phyloP scores from a whole-genome alignment of 2,329 filamentous ascomycete species.

The Hansfordia pulvinata region DNA sequence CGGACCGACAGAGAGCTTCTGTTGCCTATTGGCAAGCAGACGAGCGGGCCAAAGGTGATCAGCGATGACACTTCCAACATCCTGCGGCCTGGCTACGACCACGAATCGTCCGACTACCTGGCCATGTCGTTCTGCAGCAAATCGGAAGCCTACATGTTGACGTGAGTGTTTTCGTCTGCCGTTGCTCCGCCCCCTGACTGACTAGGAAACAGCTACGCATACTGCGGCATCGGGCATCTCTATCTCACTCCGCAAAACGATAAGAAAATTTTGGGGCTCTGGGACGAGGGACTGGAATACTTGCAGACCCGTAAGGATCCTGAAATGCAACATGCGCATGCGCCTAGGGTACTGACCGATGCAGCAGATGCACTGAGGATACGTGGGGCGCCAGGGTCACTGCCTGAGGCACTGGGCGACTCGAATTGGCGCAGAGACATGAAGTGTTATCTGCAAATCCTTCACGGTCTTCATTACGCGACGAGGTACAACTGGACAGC shows the following conservation, averaged over 20 bases:
- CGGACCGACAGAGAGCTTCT: slow-evolving; percentile 32
- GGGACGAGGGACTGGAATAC: slow-evolving; percentile 22
- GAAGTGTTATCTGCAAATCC: slow-evolving; percentile 55
- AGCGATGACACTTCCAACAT: slow-evolving; percentile 43
- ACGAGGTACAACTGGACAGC: slow-evolving; percentile 57
- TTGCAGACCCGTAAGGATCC: slow-evolving; percentile 17
- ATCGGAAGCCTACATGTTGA: slow-evolving; percentile 39
- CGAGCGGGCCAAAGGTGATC: slow-evolving; percentile 32
- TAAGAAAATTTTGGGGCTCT: slow-evolving; percentile 22
- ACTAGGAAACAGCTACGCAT: slow-evolving; percentile 29
- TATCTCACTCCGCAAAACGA: slow-evolving; percentile 22
- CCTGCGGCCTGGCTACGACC: slow-evolving; percentile 30
- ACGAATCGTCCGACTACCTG: slow-evolving; percentile 36
- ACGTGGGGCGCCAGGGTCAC: slow-evolving; percentile 31
- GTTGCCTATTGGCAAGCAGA: slow-evolving; percentile 40
- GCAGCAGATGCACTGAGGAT: slow-evolving; percentile 13
- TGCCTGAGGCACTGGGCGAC: slow-evolving; percentile 43
- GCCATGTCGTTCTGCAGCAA: slow-evolving; percentile 48
- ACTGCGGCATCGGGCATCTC: slow-evolving; percentile 34
- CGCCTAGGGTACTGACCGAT: no score
- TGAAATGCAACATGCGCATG: no score
- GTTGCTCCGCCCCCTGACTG: slow-evolving; percentile 4
- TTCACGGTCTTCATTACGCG: slow-evolving; percentile 56
- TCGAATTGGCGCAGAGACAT: slow-evolving; percentile 52
- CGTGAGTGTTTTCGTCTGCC: slow-evolving; percentile 24